Evolutionary conservation across 1,139 yeast genomes (phyloP).

Genomic region (Keqinozyma sinolaborantium): DNA sequence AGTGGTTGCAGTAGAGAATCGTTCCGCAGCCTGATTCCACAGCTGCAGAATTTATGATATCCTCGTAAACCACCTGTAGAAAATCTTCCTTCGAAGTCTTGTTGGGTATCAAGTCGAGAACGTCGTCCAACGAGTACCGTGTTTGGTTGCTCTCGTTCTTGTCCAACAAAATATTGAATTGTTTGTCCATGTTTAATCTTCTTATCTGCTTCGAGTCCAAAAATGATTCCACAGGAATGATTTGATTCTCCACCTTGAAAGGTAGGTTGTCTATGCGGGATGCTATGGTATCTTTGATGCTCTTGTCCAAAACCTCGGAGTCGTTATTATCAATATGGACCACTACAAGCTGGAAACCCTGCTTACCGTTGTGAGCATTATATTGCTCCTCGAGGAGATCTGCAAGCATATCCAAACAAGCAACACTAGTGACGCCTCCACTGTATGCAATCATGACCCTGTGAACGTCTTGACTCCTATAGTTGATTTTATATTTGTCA

Average conservation of each 20-base stretch:
- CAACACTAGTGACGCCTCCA: slow-evolving; percentile 65
- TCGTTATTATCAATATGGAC: slow-evolving; percentile 47
- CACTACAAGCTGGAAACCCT: slow-evolving; percentile 64
- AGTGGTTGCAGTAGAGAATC: slow-evolving; percentile 70
- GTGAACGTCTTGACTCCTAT: slow-evolving; percentile 29
- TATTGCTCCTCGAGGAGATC: slow-evolving; percentile 61
- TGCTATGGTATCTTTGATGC: slow-evolving; percentile 14
- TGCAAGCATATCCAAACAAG: slow-evolving; percentile 61
- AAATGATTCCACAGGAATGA: slow-evolving; percentile 37
- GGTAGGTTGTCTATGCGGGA: neutral
- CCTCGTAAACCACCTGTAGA: slow-evolving; percentile 43
- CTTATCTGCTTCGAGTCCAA: slow-evolving; percentile 21
- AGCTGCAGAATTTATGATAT: slow-evolving; percentile 49
- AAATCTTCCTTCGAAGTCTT: slow-evolving; percentile 66
- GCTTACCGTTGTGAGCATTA: slow-evolving; percentile 55
- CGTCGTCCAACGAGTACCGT: slow-evolving; percentile 16
- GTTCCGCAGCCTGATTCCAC: slow-evolving; percentile 44
- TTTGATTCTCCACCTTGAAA: slow-evolving; percentile 27
- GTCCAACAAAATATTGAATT: slow-evolving; percentile 21
- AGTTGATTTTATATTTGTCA: slow-evolving; percentile 62
- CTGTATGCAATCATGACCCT: slow-evolving; percentile 59
- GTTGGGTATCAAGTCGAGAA: slow-evolving; percentile 37
- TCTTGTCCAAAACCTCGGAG: slow-evolving; percentile 12
- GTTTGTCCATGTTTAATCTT: slow-evolving; percentile 22
- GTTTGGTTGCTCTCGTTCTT: slow-evolving; percentile 5